A percentile compares a stretch with the other conserved stretches of the same genome.
These are phyloP conservation scores for Podospora tetraspora DNA, from an alignment of 495 filamentous ascomycete genomes.

Conservation along the genomic window DNA sequence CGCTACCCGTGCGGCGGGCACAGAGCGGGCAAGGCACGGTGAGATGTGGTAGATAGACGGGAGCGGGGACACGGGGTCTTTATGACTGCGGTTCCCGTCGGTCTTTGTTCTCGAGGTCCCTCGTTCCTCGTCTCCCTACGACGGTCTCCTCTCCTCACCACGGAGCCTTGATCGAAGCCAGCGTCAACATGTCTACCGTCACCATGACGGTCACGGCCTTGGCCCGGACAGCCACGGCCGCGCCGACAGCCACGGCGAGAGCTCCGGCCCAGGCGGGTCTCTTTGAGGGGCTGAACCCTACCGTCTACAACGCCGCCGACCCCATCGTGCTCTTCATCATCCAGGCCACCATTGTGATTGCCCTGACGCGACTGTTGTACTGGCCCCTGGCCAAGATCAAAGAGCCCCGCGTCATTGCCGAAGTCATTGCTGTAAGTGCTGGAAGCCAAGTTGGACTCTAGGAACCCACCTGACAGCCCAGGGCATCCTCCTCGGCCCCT, in stretches of 20 bases:
- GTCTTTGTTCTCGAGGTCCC: neutral
- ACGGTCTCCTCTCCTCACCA: neutral
- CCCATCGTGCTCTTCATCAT: conserved; percentile 89
- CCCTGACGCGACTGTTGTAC: conserved; percentile 70
- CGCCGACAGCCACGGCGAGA: conserved; percentile 2
- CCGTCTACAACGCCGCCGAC: conserved; percentile 66
- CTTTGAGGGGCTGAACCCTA: conserved; percentile 57
- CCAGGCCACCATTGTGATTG: conserved; percentile 82
- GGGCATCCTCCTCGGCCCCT: conserved; percentile 81
- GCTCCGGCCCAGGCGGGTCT: conserved; percentile 19
- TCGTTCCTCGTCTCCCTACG: neutral
- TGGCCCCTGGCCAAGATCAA: conserved; percentile 74
- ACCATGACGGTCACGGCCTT: conserved; percentile 11
- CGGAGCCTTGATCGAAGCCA: neutral
- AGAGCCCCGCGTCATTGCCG: conserved; percentile 87
- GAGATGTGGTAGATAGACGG: neutral
- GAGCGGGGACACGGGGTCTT: neutral
- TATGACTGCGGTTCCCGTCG: neutral
- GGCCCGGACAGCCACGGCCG: neutral
- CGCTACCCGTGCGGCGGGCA: neutral
- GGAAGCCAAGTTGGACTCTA: too few species aligned
- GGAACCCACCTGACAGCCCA: neutral
- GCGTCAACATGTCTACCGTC: conserved; percentile 7
- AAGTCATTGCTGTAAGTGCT: conserved; percentile 61
- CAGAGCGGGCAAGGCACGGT: neutral